Conservation (phyloP, 345 rosid genomes). For the Eutrema yunnanense region DNA sequence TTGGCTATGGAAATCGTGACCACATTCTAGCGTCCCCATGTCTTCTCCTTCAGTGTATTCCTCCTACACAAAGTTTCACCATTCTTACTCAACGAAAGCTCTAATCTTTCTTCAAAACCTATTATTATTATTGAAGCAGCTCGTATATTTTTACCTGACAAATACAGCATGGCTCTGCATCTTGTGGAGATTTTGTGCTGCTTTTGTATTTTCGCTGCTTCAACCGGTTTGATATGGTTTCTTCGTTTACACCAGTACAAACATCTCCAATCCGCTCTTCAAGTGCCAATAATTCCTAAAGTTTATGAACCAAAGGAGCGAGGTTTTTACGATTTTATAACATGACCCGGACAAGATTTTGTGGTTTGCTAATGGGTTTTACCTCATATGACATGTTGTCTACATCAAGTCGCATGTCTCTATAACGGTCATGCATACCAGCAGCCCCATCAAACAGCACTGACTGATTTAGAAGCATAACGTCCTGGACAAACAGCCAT, state of each 20-base stretch:
- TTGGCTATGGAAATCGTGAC: slow-evolving; percentile 62
- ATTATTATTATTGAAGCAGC: not conserved
- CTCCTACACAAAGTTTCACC: slow-evolving; percentile 47
- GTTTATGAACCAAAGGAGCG: not conserved
- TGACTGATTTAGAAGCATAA: slow-evolving; percentile 78
- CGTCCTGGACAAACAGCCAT: slow-evolving; percentile 46
- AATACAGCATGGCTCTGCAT: slow-evolving; percentile 77
- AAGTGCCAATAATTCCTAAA: slow-evolving; percentile 75
- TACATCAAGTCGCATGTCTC: slow-evolving; percentile 98
- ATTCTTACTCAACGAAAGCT: not conserved
- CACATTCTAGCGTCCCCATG: slow-evolving; percentile 68
- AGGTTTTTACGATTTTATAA: not conserved
- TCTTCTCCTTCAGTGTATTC: slow-evolving; percentile 60
- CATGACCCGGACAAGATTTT: not conserved
- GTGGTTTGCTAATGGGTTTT: not conserved
- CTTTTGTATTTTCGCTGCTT: slow-evolving; percentile 39
- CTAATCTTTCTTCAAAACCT: not conserved
- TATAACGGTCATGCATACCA: slow-evolving; percentile 69
- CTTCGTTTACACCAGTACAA: slow-evolving; percentile 79
- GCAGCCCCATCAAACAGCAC: slow-evolving; percentile 54
- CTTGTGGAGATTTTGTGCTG: slow-evolving; percentile 29
- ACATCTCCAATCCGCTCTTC: slow-evolving; percentile 96
- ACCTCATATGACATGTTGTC: slow-evolving; percentile 99
- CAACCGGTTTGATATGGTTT: slow-evolving; percentile 44
- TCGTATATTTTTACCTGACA: slow-evolving; percentile 54